These are phyloP conservation scores for Epichloe festucae DNA, from an alignment of 2,329 filamentous ascomycete species.

Conservation along the genomic window DNA sequence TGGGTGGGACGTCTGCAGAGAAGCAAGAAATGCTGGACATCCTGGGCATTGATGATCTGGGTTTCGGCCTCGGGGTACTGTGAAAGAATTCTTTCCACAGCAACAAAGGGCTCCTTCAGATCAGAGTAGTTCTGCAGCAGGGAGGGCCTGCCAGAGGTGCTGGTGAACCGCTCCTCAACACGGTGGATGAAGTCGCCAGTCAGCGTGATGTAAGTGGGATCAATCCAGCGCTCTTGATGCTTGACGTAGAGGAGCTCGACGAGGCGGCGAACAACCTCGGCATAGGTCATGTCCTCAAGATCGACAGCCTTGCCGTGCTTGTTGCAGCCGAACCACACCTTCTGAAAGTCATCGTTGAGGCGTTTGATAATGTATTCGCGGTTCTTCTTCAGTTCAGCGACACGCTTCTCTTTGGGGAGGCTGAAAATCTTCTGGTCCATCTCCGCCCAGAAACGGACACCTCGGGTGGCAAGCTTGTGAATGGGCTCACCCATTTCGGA, in stretches of 20 bases:
- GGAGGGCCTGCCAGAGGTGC: constrained; percentile 56
- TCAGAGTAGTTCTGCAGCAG: constrained; percentile 83
- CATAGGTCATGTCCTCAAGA: constrained; percentile 91
- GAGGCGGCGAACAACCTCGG: constrained; percentile 74
- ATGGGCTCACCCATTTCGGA: constrained; percentile 99
- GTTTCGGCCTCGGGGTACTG: constrained; percentile 75
- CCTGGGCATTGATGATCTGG: constrained; percentile 95
- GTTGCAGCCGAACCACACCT: constrained; percentile 91
- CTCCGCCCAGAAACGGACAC: constrained; percentile 94
- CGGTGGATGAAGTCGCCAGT: constrained; percentile 94
- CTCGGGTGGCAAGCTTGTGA: constrained; percentile 93
- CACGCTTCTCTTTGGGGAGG: constrained; percentile 85
- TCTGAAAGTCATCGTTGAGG: constrained; percentile 91
- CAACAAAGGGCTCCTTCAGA: constrained; percentile 66
- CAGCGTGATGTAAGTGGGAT: constrained; percentile 66
- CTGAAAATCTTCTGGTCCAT: constrained; percentile 99
- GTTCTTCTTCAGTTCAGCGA: constrained; percentile 77
- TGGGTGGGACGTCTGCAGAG: constrained; percentile 85
- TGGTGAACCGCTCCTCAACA: constrained; percentile 89
- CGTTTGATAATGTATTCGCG: constrained; percentile 89
- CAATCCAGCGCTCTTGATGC: constrained; percentile 85
- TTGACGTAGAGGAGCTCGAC: constrained; percentile 85
- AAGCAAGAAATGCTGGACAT: constrained; percentile 91
- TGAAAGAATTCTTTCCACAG: constrained; percentile 66
- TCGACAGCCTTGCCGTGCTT: constrained; percentile 69